Evolutionary conservation across 1,284 basidiomycete genomes (phyloP).

Genomic region (Cystobasidiaceae sp.): DNA sequence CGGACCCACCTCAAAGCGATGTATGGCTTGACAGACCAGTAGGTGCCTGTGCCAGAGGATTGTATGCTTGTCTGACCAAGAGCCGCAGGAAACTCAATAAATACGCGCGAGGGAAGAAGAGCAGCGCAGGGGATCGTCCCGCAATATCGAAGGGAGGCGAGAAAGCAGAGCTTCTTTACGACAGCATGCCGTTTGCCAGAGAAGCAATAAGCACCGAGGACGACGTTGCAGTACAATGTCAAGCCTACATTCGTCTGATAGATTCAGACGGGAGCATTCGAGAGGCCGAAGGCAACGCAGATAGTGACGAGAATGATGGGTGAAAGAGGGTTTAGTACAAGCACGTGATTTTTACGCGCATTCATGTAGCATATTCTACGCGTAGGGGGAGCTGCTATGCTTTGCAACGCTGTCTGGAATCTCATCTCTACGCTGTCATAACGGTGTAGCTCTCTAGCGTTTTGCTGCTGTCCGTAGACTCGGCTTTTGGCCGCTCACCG

Average conservation of each 20-base stretch:
- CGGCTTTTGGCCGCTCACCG: too few species aligned
- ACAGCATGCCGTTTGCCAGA: conserved; percentile 62
- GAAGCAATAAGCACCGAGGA: conserved; percentile 56
- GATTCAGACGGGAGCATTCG: conserved; percentile 27
- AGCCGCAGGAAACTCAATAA: conserved; percentile 72
- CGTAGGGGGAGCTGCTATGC: too few species aligned
- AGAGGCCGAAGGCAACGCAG: conserved; percentile 5
- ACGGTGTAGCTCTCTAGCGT: too few species aligned
- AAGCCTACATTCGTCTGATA: conserved; percentile 14
- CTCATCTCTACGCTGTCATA: too few species aligned
- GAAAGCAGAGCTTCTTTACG: conserved; percentile 63
- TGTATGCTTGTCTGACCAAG: conserved; percentile 1
- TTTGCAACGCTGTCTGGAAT: too few species aligned
- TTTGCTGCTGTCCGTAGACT: too few species aligned
- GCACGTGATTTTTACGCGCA: too few species aligned
- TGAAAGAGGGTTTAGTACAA: too few species aligned
- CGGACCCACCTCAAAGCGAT: conserved; percentile 73
- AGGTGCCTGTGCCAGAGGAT: conserved; percentile 41
- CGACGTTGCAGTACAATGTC: neutral
- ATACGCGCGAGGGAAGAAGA: conserved; percentile 78
- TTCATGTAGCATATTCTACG: too few species aligned
- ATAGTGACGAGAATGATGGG: conserved; percentile 8
- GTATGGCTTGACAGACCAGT: conserved; percentile 84
- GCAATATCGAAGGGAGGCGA: conserved; percentile 43
- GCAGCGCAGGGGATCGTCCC: conserved; percentile 72